These are phyloP conservation scores for Acanthamoeba castellanii DNA, from an alignment of 208 protist genomes.

Conservation along the genomic window DNA sequence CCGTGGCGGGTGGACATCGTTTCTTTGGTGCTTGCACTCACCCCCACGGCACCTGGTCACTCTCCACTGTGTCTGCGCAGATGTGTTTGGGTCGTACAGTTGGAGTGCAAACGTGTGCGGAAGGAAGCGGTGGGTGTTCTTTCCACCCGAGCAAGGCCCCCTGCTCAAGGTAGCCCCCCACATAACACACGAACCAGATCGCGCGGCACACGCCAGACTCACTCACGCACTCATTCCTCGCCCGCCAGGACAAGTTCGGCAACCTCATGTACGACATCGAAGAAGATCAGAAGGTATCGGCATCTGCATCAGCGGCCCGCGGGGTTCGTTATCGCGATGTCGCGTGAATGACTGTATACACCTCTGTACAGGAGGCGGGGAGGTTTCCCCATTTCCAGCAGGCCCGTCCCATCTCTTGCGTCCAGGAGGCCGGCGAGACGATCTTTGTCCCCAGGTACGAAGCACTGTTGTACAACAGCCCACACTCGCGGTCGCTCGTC, in stretches of 20 bases:
- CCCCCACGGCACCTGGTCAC: too few relatives aligned
- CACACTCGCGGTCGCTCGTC: not conserved
- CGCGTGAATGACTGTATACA: too few relatives aligned
- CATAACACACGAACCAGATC: not conserved
- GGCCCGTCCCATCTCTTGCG: not conserved
- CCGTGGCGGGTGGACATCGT: too few relatives aligned
- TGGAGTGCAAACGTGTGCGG: constrained; percentile 68
- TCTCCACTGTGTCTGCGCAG: not conserved
- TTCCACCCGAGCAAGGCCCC: constrained; percentile 20
- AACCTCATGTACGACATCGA: constrained; percentile 71
- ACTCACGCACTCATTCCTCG: not conserved
- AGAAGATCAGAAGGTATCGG: not conserved
- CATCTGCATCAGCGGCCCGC: not conserved
- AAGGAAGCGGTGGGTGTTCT: constrained; percentile 59
- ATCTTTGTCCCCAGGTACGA: constrained; percentile 63
- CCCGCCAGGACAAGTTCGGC: constrained; percentile 38
- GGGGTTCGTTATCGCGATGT: not conserved
- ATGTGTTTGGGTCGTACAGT: constrained; percentile 70
- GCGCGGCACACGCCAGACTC: not conserved
- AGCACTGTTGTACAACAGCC: not conserved
- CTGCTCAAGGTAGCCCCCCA: constrained; percentile 1
- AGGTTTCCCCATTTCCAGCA: constrained; percentile 44
- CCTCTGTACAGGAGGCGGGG: not conserved
- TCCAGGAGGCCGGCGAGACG: constrained; percentile 42
- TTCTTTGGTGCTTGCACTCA: not conserved